Evolutionary conservation across 371 early-diverging fungal species (phyloP).

Genomic region (Rhizopus microsporus): DNA sequence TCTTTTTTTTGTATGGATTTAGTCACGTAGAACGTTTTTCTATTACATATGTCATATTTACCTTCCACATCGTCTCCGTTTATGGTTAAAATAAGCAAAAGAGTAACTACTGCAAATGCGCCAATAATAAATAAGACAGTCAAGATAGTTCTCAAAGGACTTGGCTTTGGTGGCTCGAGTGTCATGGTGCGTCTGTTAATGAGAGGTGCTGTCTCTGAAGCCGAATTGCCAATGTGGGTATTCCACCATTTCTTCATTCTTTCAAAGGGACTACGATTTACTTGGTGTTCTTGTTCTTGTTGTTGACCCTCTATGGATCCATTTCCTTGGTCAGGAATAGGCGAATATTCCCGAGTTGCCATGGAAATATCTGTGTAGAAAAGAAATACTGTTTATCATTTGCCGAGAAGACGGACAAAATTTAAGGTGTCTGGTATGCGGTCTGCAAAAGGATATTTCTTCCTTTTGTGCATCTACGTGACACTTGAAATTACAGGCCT

Average conservation of each 20-base stretch:
- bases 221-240: background rate
- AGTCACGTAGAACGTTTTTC: background rate
- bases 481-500: too few species aligned
- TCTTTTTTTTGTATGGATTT: background rate
- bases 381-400: background rate
- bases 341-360: constrained; percentile 7
- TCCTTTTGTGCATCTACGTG: too few species aligned
- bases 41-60: background rate
- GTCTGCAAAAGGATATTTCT: too few species aligned
- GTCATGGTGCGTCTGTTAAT: constrained; percentile 41
- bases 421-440: too few species aligned
- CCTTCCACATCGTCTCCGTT: constrained; percentile 11
- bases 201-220: constrained; percentile 32
- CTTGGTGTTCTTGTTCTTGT: background rate
- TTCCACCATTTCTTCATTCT: constrained; percentile 16
- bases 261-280: background rate
- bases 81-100: constrained; percentile 11
- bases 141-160: constrained; percentile 21
- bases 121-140: constrained; percentile 24
- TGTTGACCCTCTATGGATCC: background rate
- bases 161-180: constrained; percentile 36
- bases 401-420: too few species aligned
- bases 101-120: constrained; percentile 20
- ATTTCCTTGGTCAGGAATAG: constrained; percentile 9
- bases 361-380: background rate